Evolutionary conservation across 2,329 filamentous ascomycete genomes (phyloP), one percentile per base, ranked within the genome.

Genomic region (Arachnomyces sp.): DNA sequence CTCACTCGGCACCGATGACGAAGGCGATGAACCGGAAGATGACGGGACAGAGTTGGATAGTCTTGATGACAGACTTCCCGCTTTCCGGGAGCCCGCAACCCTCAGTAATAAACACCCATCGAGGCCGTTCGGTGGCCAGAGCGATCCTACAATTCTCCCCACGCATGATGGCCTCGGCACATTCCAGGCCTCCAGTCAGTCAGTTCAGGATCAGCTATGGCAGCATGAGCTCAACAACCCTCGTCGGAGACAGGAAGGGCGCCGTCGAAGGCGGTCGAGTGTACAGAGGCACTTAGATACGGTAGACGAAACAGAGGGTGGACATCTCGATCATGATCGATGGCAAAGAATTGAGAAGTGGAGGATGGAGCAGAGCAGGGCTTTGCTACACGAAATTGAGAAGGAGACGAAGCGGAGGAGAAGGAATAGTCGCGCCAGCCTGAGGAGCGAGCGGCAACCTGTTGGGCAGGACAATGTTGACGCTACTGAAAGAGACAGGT

Each of bases 81-180:
- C 88, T 32, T 95, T 95, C 57, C 79, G 87, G 38, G 80, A 86
- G 33, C 71, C 75, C 12, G 70, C 34, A 31, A 17, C 21, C 15
- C 33, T 34, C 3, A 15, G 33, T 17, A 47, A 21, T 43, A 48
- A 14, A 33, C 32, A 13, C 21, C 38, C 5, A 42, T 67, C 2
- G 52, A 6, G 55, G 54, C 39, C 16, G 56, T 63, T 17, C 52
- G 55, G 39, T 54, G 21, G 76, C 41, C 69, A 77, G 34, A 78
- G 77, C 48, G 69, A 77, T 14, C 71, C 74, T 13, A 80, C 85
- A 0, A 78, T 95, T 2, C 74, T 98, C n/a, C 92, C 92, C 0
- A 78, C 81, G 1, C 92, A 98, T 56, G 89, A 98, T 68, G 92
- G 92, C 2, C 65, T 96, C 34, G 92, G 92, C 3, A 86, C 83